Percentiles rank a stretch among this genome's conserved stretches.
Conservation (phyloP, 2,329 filamentous ascomycete genomes). For the Penicillium concentricum region DNA sequence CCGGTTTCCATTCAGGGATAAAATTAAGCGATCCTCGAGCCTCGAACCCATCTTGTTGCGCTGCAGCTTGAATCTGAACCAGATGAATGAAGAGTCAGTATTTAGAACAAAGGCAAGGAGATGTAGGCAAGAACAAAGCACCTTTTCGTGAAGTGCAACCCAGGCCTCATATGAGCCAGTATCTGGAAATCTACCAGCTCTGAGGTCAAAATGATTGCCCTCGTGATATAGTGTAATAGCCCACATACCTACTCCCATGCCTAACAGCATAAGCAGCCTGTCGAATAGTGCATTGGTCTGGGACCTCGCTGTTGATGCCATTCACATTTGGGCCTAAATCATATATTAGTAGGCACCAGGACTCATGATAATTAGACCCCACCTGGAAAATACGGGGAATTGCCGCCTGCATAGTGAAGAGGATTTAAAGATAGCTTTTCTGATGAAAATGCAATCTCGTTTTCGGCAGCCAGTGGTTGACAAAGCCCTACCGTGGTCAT, state of each 20-base stretch:
- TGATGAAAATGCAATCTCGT: too few species aligned
- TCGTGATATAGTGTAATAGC: not conserved
- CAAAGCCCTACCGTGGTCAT: not conserved
- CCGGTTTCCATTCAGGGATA: conserved; percentile 58
- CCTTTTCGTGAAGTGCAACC: conserved; percentile 37
- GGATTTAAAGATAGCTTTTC: conserved; percentile 32
- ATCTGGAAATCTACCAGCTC: conserved; percentile 46
- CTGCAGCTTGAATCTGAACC: conserved; percentile 51
- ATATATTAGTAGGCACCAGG: not conserved
- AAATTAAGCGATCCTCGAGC: conserved; percentile 57
- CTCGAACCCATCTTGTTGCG: conserved; percentile 45
- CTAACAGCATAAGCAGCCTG: conserved; percentile 60
- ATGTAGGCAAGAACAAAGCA: not conserved
- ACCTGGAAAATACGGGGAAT: conserved; percentile 56
- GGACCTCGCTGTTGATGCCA: conserved; percentile 54
- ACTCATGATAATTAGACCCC: conserved; percentile 10
- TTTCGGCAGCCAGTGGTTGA: too few species aligned
- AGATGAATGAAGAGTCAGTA: not conserved
- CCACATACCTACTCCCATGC: conserved; percentile 59
- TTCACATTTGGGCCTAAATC: conserved; percentile 55
- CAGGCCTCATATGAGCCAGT: conserved; percentile 59
- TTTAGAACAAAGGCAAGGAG: not conserved
- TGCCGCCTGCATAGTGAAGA: conserved; percentile 52
- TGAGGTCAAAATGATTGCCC: not conserved
- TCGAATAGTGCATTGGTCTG: conserved; percentile 58